phyloP scores from a whole-genome alignment of 2,329 filamentous ascomycete species.

The Ascochyta koolunga region DNA sequence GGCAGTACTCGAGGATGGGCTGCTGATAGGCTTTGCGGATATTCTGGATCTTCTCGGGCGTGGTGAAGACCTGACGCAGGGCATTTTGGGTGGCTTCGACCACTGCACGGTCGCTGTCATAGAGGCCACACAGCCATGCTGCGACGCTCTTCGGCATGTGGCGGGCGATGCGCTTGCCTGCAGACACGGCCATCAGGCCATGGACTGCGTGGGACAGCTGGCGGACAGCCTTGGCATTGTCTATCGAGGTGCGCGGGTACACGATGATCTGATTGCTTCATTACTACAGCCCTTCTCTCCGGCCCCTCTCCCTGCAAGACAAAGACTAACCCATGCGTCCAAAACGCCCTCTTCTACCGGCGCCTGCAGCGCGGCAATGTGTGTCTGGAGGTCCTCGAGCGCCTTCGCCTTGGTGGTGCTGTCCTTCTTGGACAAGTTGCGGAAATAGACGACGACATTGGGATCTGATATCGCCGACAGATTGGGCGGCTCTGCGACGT shows the following conservation, averaged over 20 bases:
- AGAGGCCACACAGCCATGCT: constrained; percentile 88
- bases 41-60: constrained; percentile 75
- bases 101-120: constrained; percentile 81
- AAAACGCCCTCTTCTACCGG: constrained; percentile 81
- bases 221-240: constrained; percentile 84
- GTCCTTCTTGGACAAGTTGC: constrained; percentile 92
- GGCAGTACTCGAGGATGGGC: constrained; percentile 81
- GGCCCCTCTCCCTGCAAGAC: background rate
- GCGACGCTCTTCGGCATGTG: constrained; percentile 78
- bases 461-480: constrained; percentile 78
- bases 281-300: constrained; percentile 1
- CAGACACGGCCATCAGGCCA: constrained; percentile 62
- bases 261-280: constrained; percentile 68
- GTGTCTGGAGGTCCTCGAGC: constrained; percentile 78
- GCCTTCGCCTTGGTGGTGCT: constrained; percentile 89
- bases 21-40: constrained; percentile 84
- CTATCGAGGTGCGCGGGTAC: constrained; percentile 89
- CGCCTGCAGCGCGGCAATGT: constrained; percentile 64
- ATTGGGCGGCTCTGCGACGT: constrained; percentile 84
- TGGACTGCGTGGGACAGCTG: constrained; percentile 83
- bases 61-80: constrained; percentile 75
- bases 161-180: constrained; percentile 82
- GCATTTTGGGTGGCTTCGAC: constrained; percentile 79
- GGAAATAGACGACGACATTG: constrained; percentile 86
- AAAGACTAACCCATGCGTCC: constrained; percentile 83